Percentiles rank a stretch among this genome's conserved stretches.
phyloP scores from a whole-genome alignment of 805 yeast genomes.

The Starmerella vaccinii region DNA sequence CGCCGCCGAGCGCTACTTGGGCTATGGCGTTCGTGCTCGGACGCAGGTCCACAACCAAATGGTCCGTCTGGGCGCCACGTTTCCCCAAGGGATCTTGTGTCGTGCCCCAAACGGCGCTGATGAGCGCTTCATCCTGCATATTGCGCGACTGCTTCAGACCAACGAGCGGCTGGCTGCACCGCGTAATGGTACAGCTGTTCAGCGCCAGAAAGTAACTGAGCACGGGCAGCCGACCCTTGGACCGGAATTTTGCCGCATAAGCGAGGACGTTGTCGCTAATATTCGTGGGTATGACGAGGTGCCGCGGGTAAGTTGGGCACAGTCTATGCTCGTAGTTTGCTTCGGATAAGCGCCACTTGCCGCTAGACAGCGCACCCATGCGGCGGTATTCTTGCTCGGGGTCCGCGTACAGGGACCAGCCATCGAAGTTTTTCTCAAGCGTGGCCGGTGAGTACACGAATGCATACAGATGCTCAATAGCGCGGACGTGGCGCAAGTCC shows the following conservation, averaged over 20 bases:
- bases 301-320: constrained; percentile 65
- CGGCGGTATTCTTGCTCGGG: constrained; percentile 56
- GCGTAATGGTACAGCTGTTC: constrained; percentile 59
- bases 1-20: constrained; percentile 96
- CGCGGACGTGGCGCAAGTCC: constrained; percentile 48
- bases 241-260: constrained; percentile 77
- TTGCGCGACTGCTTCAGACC: constrained; percentile 83
- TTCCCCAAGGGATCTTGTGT: constrained; percentile 34
- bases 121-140: constrained; percentile 78
- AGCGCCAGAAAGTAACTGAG: constrained; percentile 62
- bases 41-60: constrained; percentile 79
- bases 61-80: constrained; percentile 35
- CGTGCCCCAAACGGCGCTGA: constrained; percentile 60
- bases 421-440: constrained; percentile 50
- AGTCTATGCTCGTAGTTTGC: constrained; percentile 49
- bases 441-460: constrained; percentile 67
- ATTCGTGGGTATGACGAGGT: constrained; percentile 58
- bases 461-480: constrained; percentile 60
- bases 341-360: constrained; percentile 61
- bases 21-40: constrained; percentile 94
- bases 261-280: constrained; percentile 72
- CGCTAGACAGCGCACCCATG: constrained; percentile 42
- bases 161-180: constrained; percentile 88
- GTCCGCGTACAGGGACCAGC: constrained; percentile 61
- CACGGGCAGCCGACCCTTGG: constrained; percentile 76